Evolutionary conservation across 2,329 filamentous ascomycete genomes (phyloP).

Genomic region (Talaromyces sp.): DNA sequence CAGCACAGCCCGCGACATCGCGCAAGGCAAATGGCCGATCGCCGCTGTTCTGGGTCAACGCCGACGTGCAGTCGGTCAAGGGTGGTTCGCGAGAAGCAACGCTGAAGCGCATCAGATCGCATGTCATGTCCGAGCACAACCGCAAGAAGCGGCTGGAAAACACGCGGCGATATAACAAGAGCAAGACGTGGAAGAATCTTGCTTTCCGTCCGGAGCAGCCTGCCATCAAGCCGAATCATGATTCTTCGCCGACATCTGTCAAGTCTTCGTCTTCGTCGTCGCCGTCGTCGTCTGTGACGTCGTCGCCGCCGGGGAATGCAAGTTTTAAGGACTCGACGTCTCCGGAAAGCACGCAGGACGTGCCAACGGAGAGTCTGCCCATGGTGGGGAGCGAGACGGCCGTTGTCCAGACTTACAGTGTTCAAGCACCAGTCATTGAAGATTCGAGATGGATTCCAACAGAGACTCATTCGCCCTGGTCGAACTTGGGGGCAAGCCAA

Average conservation of each 20-base stretch:
- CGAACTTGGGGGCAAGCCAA: slow-evolving; percentile 25
- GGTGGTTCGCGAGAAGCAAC: slow-evolving; percentile 33
- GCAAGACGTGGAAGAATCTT: slow-evolving; percentile 32
- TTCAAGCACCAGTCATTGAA: not conserved
- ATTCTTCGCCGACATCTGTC: slow-evolving; percentile 1
- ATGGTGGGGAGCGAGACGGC: not conserved
- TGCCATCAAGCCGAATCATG: slow-evolving; percentile 8
- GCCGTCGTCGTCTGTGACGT: not conserved
- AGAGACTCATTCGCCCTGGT: slow-evolving; percentile 15
- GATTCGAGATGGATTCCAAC: slow-evolving; percentile 9
- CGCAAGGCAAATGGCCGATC: slow-evolving; percentile 28
- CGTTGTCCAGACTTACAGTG: not conserved
- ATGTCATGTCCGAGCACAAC: slow-evolving; percentile 39
- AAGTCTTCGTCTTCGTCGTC: slow-evolving; percentile 1
- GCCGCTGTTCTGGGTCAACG: slow-evolving; percentile 37
- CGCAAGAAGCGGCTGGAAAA: slow-evolving; percentile 35
- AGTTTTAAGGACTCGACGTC: slow-evolving; percentile 9
- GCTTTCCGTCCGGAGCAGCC: slow-evolving; percentile 26
- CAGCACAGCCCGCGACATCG: slow-evolving; percentile 4
- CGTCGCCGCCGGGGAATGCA: not conserved
- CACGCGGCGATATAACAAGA: slow-evolving; percentile 31
- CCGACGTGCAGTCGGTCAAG: slow-evolving; percentile 31
- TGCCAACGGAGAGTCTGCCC: not conserved
- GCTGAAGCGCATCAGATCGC: slow-evolving; percentile 36
- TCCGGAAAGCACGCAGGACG: slow-evolving; percentile 3